Percentiles rank a stretch among this genome's conserved stretches.
Evolutionary conservation across 164 flowering plant species (phyloP).

Genomic region (Vitis cinerea): DNA sequence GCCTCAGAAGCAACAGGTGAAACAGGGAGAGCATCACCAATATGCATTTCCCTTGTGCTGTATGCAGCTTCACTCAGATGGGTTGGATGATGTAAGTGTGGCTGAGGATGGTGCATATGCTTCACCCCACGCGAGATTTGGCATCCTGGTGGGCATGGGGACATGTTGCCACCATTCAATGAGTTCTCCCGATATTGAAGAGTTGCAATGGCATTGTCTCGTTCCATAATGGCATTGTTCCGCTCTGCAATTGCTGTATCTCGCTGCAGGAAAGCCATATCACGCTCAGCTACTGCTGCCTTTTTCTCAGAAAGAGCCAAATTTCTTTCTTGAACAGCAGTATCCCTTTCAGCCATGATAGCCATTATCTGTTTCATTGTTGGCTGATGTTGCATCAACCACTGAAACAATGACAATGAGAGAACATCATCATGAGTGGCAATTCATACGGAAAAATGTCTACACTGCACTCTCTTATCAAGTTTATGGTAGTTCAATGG

Average conservation of each 20-base stretch:
- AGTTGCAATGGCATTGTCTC: constrained; percentile 68
- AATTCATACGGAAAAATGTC: background rate
- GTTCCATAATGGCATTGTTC: constrained; percentile 56
- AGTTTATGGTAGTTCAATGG: too few species aligned
- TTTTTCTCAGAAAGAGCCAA: constrained; percentile 65
- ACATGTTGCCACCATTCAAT: constrained; percentile 33
- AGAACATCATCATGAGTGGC: background rate
- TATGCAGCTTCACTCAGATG: constrained; percentile 44
- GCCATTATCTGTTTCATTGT: constrained; percentile 77
- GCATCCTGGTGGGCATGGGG: constrained; percentile 56
- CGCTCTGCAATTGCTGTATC: constrained; percentile 61
- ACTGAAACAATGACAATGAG: constrained; percentile 30
- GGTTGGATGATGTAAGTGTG: constrained; percentile 38
- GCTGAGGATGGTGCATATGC: constrained; percentile 58
- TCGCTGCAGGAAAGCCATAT: constrained; percentile 63
- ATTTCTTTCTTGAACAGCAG: constrained; percentile 69
- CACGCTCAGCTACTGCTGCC: constrained; percentile 61
- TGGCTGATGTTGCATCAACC: constrained; percentile 73
- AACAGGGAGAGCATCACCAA: constrained; percentile 41
- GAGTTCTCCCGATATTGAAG: constrained; percentile 66
- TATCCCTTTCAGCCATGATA: constrained; percentile 71
- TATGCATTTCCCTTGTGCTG: constrained; percentile 44
- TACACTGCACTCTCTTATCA: background rate
- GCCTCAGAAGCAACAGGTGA: constrained; percentile 40
- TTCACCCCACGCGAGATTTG: constrained; percentile 54